These are phyloP conservation scores for Rhodofomes roseus DNA, from an alignment of 1,284 basidiomycete genomes.

Conservation along the genomic window DNA sequence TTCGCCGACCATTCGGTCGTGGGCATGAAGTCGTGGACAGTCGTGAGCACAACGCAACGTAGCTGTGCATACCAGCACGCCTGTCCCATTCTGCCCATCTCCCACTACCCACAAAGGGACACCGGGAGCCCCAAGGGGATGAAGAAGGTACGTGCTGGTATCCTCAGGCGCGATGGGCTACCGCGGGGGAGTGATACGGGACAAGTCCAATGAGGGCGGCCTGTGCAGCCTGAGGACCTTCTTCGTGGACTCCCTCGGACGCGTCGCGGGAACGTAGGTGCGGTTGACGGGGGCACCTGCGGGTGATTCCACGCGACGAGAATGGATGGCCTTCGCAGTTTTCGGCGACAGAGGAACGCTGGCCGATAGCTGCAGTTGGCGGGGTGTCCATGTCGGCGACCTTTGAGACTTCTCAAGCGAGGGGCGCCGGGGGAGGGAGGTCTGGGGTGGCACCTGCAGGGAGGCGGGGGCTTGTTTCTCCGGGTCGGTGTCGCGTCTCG, in stretches of 20 bases:
- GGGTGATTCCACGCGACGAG: background rate
- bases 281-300: background rate
- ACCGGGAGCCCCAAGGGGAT: background rate
- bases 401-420: background rate
- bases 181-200: conserved; percentile 1
- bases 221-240: conserved; percentile 5
- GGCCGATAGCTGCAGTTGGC: conserved; percentile 5
- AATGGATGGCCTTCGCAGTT: background rate
- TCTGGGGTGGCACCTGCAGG: background rate
- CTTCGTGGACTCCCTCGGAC: conserved; percentile 4
- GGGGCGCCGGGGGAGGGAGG: conserved; percentile 5
- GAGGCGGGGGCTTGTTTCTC: conserved; percentile 5
- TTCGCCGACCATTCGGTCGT: conserved; percentile 1
- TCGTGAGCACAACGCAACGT: background rate
- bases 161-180: background rate
- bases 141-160: background rate
- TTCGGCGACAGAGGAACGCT: background rate
- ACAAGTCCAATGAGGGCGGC: conserved; percentile 10
- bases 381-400: background rate
- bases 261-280: conserved; percentile 1
- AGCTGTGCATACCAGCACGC: conserved; percentile 2
- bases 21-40: conserved; percentile 3
- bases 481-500: background rate
- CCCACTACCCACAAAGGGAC: background rate
- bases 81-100: conserved; percentile 1